Evolutionary conservation across 83 land plant genomes (phyloP).

Genomic region (Larix sibirica): DNA sequence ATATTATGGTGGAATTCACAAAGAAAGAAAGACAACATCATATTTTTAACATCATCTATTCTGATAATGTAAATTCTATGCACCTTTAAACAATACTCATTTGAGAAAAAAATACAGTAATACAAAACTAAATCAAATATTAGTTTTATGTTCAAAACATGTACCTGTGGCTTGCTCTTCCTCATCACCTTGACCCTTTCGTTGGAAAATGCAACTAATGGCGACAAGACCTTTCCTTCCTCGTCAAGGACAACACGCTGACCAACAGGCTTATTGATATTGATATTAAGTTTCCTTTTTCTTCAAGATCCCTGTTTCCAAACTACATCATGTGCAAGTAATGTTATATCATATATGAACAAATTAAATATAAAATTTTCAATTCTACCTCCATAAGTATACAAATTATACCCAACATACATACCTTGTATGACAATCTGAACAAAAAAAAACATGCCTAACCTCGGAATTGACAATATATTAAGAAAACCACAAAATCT

Average conservation of each 20-base stretch:
- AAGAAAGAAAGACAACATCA: no score
- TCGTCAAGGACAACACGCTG: conserved; percentile 87
- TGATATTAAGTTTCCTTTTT: conserved; percentile 93
- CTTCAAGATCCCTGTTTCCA: conserved; percentile 43
- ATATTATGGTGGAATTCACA: no score
- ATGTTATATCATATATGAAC: neutral
- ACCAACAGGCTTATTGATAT: conserved; percentile 66
- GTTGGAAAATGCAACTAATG: conserved; percentile 75
- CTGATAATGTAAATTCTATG: no score
- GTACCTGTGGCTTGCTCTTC: conserved; percentile 13
- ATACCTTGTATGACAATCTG: conserved; percentile 7
- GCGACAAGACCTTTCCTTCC: conserved; percentile 76
- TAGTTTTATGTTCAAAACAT: neutral
- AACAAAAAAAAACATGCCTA: no score
- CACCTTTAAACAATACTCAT: no score
- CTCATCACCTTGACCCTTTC: conserved; percentile 10
- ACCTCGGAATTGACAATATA: no score
- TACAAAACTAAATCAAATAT: no score
- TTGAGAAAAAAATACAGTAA: no score
- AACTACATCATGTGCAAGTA: conserved; percentile 15
- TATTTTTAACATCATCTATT: no score
- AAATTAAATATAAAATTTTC: conserved; percentile 1
- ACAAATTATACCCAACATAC: conserved; percentile 13
- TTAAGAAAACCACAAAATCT: no score
- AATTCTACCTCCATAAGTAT: neutral